Base-by-base conservation (phyloP, 805 yeast species). In the Candida nemodendra region DNA sequence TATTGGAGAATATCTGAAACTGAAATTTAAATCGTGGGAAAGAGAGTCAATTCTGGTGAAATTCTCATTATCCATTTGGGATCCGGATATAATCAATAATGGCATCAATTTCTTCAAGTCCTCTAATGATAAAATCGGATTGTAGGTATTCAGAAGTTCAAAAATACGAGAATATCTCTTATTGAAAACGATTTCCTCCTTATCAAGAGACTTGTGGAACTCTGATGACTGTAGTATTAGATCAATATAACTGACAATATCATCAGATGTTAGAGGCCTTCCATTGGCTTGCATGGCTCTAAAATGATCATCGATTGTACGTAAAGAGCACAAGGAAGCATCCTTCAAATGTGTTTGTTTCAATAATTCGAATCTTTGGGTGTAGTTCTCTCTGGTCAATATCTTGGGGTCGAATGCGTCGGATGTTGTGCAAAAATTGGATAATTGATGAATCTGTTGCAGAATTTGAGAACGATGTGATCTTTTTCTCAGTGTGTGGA, bases 401-500 rank as follows among this genome's bases (percentile, higher is more conserved):
- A 38, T 22, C 4, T 29, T 39, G 8, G 46, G 35, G 19, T 54
- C 38, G 34, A 49, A 52, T 28, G 24, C 9, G 23, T 26, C 14
- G 18, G 28, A 15, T 4, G 29, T 6, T 22, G 22, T 4, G 9
- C 25, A 11, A 11, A 8, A 14, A 4, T 18, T 15, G 17, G 29
- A 34, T 12, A 15, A 34, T 19, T 25, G 26, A 23, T 25, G 28
- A 14, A 36, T 9, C 25, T 27, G 38, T 19, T 30, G n/a, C 7
- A 34, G 22, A 18, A 17, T 14, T 32, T n/a, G 18, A 41, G 18
- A 5, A 30, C 16, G 11, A n/a, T n/a, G 1, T 19, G 7, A 11
- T n/a, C 5, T 19, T 25, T 12, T 27, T 6, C 3, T 9, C 17
- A 5, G 6, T 12, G 78, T 72, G 50, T 76, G 81, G 36, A 59